Conservation (phyloP, 2,329 filamentous ascomycete species). For the Elsinoe arachidis region DNA sequence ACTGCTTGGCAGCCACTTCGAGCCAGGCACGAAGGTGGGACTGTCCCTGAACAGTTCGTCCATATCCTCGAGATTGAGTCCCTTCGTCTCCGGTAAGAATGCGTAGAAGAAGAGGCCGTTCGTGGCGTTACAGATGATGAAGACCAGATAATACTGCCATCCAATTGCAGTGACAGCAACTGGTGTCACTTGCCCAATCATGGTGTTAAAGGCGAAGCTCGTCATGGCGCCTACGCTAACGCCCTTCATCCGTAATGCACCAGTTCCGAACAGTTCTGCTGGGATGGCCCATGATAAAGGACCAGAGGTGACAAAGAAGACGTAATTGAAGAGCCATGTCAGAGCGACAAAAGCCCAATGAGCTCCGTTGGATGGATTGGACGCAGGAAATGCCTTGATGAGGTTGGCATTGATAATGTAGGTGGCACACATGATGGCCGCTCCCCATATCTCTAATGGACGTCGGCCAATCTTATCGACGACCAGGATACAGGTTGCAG, state of each 20-base stretch:
- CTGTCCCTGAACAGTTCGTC: slow-evolving; percentile 20
- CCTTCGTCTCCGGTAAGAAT: slow-evolving; percentile 64
- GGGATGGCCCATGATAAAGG: slow-evolving; percentile 24
- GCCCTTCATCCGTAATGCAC: slow-evolving; percentile 20
- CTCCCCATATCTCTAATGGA: slow-evolving; percentile 19
- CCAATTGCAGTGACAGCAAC: slow-evolving; percentile 21
- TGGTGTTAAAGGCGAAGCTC: slow-evolving; percentile 26
- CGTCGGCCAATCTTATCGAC: slow-evolving; percentile 21
- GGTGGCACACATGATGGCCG: slow-evolving; percentile 18
- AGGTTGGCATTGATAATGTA: slow-evolving; percentile 21
- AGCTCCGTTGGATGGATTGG: slow-evolving; percentile 15
- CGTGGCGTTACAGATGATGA: slow-evolving; percentile 22
- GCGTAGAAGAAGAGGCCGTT: slow-evolving; percentile 45
- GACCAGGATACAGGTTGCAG: slow-evolving; percentile 18
- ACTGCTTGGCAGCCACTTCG: slow-evolving; percentile 20
- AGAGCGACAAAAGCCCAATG: slow-evolving; percentile 23
- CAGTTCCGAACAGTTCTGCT: slow-evolving; percentile 24
- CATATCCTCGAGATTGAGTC: slow-evolving; percentile 28
- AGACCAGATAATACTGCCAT: slow-evolving; percentile 23
- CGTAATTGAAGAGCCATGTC: slow-evolving; percentile 23
- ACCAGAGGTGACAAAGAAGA: slow-evolving; percentile 19
- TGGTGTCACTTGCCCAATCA: slow-evolving; percentile 25
- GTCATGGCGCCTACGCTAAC: slow-evolving; percentile 21
- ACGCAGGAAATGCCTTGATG: slow-evolving; percentile 18
- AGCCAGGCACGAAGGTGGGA: slow-evolving; percentile 20